Percentiles rank a stretch among this genome's conserved stretches.
These are phyloP conservation scores for Dendryphion nanum DNA, from an alignment of 2,329 filamentous ascomycete genomes.

Conservation along the genomic window DNA sequence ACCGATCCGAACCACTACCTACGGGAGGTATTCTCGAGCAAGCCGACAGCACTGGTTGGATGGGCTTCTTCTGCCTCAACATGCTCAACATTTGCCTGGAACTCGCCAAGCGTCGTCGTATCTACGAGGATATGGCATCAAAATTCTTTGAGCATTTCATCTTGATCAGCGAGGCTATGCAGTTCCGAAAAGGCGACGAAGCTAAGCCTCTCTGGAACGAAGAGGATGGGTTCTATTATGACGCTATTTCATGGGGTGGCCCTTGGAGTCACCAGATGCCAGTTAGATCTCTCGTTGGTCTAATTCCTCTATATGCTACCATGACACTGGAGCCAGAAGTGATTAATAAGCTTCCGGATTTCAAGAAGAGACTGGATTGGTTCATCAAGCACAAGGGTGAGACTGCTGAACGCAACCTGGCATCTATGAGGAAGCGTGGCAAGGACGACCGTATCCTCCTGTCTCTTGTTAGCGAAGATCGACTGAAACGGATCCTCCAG, in stretches of 20 bases:
- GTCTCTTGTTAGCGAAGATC: constrained; percentile 87
- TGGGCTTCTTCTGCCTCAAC: constrained; percentile 94
- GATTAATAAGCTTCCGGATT: constrained; percentile 84
- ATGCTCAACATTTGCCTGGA: constrained; percentile 98
- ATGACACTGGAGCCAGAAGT: constrained; percentile 91
- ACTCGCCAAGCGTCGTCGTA: constrained; percentile 89
- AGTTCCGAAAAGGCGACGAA: constrained; percentile 63
- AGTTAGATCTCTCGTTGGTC: constrained; percentile 84
- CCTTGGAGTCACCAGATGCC: constrained; percentile 92
- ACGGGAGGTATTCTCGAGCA: constrained; percentile 93
- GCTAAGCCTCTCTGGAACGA: constrained; percentile 95
- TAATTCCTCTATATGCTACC: constrained; percentile 91
- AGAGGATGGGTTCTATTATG: constrained; percentile 96
- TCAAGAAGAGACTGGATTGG: constrained; percentile 93
- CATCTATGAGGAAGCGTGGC: constrained; percentile 84
- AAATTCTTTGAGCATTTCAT: constrained; percentile 99
- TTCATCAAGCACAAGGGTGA: constrained; percentile 87
- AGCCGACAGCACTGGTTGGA: constrained; percentile 97
- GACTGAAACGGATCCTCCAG: constrained; percentile 83
- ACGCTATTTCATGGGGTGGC: constrained; percentile 94
- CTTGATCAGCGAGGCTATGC: constrained; percentile 96
- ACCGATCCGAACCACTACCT: constrained; percentile 89
- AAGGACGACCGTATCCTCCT: constrained; percentile 86
- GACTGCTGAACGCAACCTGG: constrained; percentile 89
- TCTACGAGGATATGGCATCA: constrained; percentile 93